Evolutionary conservation across 257 asterid species (phyloP).

Genomic region (Solanum pennellii): DNA sequence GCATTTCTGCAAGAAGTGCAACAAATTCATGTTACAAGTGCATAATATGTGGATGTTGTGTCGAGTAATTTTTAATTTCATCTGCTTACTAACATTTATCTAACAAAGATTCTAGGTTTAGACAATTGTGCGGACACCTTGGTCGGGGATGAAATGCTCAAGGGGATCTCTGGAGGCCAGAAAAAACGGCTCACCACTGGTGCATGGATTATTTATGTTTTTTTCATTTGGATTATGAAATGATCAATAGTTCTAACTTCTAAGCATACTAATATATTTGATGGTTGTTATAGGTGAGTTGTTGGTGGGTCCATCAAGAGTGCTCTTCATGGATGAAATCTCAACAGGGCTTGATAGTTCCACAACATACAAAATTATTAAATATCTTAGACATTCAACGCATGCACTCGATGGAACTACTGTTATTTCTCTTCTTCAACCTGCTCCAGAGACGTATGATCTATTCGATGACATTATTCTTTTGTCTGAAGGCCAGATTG

Average conservation of each 20-base stretch:
- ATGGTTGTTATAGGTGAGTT: conserved; percentile 65
- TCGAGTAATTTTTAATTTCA: neutral
- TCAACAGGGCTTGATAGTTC: conserved; percentile 96
- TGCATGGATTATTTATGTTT: conserved; percentile 5
- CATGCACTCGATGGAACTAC: conserved; percentile 75
- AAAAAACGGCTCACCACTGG: conserved; percentile 91
- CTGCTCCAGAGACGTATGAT: conserved; percentile 96
- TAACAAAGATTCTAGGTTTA: conserved; percentile 93
- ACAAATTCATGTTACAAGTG: neutral
- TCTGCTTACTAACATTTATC: conserved; percentile 12
- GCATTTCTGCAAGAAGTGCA: neutral
- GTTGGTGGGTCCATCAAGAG: conserved; percentile 77
- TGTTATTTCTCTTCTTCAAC: conserved; percentile 86
- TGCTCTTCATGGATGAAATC: conserved; percentile 89
- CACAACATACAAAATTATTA: conserved; percentile 74
- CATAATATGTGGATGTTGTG: neutral
- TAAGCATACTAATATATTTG: conserved; percentile 8
- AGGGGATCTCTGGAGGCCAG: conserved; percentile 96
- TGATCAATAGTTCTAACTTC: neutral
- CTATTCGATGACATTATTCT: conserved; percentile 81
- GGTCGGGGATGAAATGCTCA: conserved; percentile 96
- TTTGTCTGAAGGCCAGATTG: conserved; percentile 81
- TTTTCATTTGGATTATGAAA: conserved; percentile 3
- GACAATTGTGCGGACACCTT: conserved; percentile 78
- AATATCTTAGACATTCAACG: conserved; percentile 74